These are phyloP conservation scores for Eucalyptus tenuipes DNA, from an alignment of 345 rosid genomes.

Conservation along the genomic window DNA sequence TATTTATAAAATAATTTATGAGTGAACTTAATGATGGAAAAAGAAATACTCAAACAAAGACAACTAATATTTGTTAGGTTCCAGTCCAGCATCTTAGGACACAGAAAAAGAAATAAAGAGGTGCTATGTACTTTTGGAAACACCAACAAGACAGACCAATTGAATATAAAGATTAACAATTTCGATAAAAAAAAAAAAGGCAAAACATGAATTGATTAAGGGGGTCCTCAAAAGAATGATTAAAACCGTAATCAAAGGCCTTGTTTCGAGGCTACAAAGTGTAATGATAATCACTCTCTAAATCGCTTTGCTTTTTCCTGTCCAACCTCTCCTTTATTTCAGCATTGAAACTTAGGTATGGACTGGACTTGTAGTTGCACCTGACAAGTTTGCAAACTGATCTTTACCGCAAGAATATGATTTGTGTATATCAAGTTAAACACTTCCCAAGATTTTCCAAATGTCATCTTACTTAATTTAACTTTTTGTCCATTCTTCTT, in stretches of 20 bases:
- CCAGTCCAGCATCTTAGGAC: background rate
- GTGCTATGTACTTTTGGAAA: background rate
- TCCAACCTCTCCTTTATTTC: background rate
- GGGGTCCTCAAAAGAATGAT: background rate
- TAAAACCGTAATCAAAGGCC: background rate
- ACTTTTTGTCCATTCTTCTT: background rate
- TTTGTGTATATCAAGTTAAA: background rate
- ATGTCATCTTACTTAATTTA: background rate
- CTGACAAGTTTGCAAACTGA: background rate
- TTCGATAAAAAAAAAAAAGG: background rate
- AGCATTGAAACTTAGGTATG: background rate
- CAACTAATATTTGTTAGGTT: background rate
- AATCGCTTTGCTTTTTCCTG: background rate
- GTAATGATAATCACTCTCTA: background rate
- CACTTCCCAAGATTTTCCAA: background rate
- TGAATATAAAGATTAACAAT: background rate
- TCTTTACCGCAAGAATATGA: background rate
- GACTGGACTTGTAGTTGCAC: background rate
- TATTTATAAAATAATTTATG: background rate
- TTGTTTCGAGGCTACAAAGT: background rate
- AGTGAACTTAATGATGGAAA: background rate
- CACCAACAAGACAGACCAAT: background rate
- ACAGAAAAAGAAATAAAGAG: background rate
- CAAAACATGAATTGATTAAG: background rate
- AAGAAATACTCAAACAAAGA: background rate